Percentiles rank a stretch among this genome's conserved stretches.
Evolutionary conservation across 78 protist species (phyloP).

Genomic region (slime mould (Dictyostelium discoideum)): dicty_2.7 NC_007088.5:1575501-1576000

Average conservation of each 20-base stretch:
- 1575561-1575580: background rate
- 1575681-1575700: background rate
- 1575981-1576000: conserved; percentile 48
- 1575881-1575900: conserved; percentile 2
- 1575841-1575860: background rate
- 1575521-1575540: background rate
- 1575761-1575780: background rate
- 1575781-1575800: conserved; percentile 70
- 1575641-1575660: background rate
- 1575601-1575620: conserved; percentile 23
- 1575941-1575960: conserved; percentile 69
- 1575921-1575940: conserved; percentile 34
- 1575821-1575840: conserved; percentile 28
- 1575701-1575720: background rate
- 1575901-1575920: conserved; percentile 19
- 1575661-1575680: background rate
- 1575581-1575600: background rate
- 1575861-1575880: background rate
- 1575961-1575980: conserved; percentile 58
- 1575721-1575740: background rate
- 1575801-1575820: conserved; percentile 77
- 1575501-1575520: background rate
- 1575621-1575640: background rate
- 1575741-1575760: background rate
- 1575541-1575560: too few relatives aligned